Evolutionary conservation across 805 yeast species (phyloP), one percentile per base, ranked within the genome.

Genomic region (Cyberlindnera subsufficiens): DNA sequence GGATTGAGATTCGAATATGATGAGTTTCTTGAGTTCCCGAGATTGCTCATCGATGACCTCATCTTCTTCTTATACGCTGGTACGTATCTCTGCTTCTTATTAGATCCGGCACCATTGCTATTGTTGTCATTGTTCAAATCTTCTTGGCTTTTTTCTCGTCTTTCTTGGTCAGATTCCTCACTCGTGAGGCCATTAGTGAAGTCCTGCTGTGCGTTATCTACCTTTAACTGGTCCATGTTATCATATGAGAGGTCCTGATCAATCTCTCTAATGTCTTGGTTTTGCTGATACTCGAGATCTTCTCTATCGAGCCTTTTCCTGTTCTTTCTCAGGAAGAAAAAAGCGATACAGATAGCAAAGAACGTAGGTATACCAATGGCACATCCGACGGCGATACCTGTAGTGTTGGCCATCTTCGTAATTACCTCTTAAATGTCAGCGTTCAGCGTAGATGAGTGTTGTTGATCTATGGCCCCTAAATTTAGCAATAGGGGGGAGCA

Each of bases 351-450:
- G 1, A 68, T 11, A 1, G 71, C 68, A 9, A 72, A 47, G 4
- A 64, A 67, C n/a, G 66, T 52, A 1, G 80, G 80, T 19, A 75
- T 63, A 30, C 78, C 80, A 4, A 75, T 74, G 3, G 79, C 75
- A 47, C 75, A 68, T 3, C 78, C 79, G 3, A 74, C 78, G 2
- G 78, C 74, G 8, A 67, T 46, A 2, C 62, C 55, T 1, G 61
- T 57, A 9, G 44, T 38, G 43, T 43, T 42, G 4, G 39, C 41
- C 49, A 45, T 45, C 14, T 14, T 27, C 14, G 25, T 11, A 30
- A 30, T 30, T 9, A 22, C 10, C 27, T 22, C 10, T 4, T 22
- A 22, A 22, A 3, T 9, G 27, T 22, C 11, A 22, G 27, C 27
- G 27, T 22, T 22, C 27, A 22, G 27, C 27, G 27, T 11, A 22